These are phyloP conservation scores for Chamaenerion angustifolium DNA, from an alignment of 345 rosid species.

Conservation along the genomic window DNA sequence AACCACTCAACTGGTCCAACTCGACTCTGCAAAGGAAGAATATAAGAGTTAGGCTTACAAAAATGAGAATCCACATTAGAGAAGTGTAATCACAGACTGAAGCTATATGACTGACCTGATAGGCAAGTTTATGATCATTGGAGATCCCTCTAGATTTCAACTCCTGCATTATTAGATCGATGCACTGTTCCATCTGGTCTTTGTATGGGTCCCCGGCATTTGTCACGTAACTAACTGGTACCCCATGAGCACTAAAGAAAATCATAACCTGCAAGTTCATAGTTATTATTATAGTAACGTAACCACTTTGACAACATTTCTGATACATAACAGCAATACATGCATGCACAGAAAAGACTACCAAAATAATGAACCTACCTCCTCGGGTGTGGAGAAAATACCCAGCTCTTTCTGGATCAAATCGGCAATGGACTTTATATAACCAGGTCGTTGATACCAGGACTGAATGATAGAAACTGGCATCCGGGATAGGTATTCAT, in stretches of 20 bases:
- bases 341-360: background rate
- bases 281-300: background rate
- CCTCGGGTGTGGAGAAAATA: slow-evolving; percentile 54
- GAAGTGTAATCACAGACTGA: background rate
- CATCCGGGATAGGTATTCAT: slow-evolving; percentile 48
- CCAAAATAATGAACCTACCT: slow-evolving; percentile 26
- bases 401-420: slow-evolving; percentile 62
- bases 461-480: slow-evolving; percentile 71
- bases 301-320: background rate
- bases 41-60: background rate
- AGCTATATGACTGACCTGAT: slow-evolving; percentile 48
- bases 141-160: slow-evolving; percentile 59
- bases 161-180: slow-evolving; percentile 67
- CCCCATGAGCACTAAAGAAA: slow-evolving; percentile 97
- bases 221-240: slow-evolving; percentile 78
- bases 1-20: slow-evolving; percentile 96
- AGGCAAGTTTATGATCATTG: slow-evolving; percentile 67
- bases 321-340: background rate
- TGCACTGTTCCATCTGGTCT: slow-evolving; percentile 93
- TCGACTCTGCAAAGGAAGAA: slow-evolving; percentile 50
- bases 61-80: background rate
- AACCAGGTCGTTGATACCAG: slow-evolving; percentile 85
- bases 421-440: slow-evolving; percentile 76
- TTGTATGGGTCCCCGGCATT: slow-evolving; percentile 87
- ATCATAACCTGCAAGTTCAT: slow-evolving; percentile 50